Base-by-base conservation (phyloP, 345 rosid genomes). In the Odontarrhena argentea region DNA sequence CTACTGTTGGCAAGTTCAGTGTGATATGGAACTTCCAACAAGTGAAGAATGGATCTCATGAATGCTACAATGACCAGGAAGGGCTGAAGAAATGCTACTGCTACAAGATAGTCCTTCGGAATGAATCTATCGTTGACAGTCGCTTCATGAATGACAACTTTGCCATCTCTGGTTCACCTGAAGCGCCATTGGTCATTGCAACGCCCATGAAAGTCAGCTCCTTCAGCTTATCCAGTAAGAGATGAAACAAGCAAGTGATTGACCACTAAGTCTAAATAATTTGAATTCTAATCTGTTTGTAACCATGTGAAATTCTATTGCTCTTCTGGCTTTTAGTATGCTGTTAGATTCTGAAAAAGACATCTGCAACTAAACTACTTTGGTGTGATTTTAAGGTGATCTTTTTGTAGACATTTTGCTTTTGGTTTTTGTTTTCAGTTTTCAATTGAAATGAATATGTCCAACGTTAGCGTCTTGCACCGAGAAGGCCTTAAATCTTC, bases 111-210 rank as follows among this genome's bases (percentile, higher is more conserved):
- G 97, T 94, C 67, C 93, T 77, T 8, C 86, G 86, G 48, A 93
- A 91, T 60, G 99, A 88, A 70, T 91, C 99, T 49, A 91, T 91
- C 8, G 93, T 91, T 6, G 99, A 88, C 49, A 91, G 99, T 70
- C 86, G 99, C 52, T 94, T 94, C 88, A 88, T 94, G 99, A 91
- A 94, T 22, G 99, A 94, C 74, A 91, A 91, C 80, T 91, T 81
- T 78, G 96, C 96, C 13, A 87, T 84, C 70, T 82, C 80, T 3
- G 97, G 91, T 62, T 88, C 97, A 60, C 99, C 96, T 6, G 96
- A 94, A 83, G 99, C 99, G 28, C 97, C 99, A 41, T 78, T 91
- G 71, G 99, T 94, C 71, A 89, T 94, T 70, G 99, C 99, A 11
- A 94, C 97, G 12, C 88, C 91, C 37, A 67, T 87, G 82, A 94